phyloP scores from a whole-genome alignment of 1,139 yeast genomes.

The Protomyces arabidopsidicola region DNA sequence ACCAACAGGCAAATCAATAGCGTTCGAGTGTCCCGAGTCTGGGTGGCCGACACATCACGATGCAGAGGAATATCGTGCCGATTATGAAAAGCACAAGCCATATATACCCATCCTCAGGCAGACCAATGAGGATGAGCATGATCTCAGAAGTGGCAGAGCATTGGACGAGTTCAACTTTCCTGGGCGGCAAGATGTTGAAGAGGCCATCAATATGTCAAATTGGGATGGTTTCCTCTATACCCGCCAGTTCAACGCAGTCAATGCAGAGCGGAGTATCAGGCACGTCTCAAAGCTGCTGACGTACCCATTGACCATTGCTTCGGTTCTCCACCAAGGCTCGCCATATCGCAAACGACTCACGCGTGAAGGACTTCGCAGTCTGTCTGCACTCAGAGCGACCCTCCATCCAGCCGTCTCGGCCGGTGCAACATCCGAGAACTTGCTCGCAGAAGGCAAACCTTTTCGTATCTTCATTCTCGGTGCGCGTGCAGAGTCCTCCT shows the following conservation, averaged over 20 bases:
- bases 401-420: constrained; percentile 32
- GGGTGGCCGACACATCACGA: constrained; percentile 97
- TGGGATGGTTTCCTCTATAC: constrained; percentile 96
- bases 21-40: constrained; percentile 83
- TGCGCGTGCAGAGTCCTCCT: constrained; percentile 86
- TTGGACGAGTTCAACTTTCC: constrained; percentile 96
- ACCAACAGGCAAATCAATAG: constrained; percentile 76
- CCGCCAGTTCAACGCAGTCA: constrained; percentile 90
- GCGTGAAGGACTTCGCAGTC: constrained; percentile 83
- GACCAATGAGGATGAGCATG: constrained; percentile 92
- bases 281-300: constrained; percentile 91
- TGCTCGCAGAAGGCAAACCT: constrained; percentile 60
- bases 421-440: constrained; percentile 31
- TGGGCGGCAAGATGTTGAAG: constrained; percentile 69
- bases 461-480: constrained; percentile 85
- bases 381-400: constrained; percentile 44
- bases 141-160: constrained; percentile 83
- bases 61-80: constrained; percentile 81
- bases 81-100: constrained; percentile 62
- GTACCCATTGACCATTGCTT: constrained; percentile 85
- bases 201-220: constrained; percentile 66
- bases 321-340: constrained; percentile 74
- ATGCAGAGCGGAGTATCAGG: constrained; percentile 91
- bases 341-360: constrained; percentile 72
- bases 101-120: constrained; percentile 70